Percentiles rank a stretch among this genome's conserved stretches.
Evolutionary conservation across 352 stramenopile genomes (phyloP).

Genomic region (Phytopythium mirpurense): DNA sequence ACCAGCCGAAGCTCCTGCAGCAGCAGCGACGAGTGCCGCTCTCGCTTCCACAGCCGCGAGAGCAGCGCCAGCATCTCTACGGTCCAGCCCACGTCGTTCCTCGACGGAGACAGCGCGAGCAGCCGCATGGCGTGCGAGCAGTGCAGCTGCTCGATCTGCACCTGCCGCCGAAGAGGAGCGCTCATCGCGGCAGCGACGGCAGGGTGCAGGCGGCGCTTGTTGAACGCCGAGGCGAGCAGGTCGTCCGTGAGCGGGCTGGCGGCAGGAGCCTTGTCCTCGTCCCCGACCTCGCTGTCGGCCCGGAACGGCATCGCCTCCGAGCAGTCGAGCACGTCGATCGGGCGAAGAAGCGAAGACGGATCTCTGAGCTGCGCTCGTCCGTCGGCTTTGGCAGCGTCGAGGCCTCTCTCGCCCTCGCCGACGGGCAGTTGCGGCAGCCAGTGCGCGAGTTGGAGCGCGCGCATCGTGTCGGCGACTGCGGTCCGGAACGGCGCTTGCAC

Average conservation of each 20-base stretch:
- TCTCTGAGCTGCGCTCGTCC: not conserved
- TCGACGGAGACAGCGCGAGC: conserved; percentile 26
- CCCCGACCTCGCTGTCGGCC: conserved; percentile 8
- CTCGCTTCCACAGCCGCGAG: conserved; percentile 49
- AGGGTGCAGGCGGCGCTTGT: conserved; percentile 52
- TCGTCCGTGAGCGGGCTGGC: conserved; percentile 14
- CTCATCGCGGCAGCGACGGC: conserved; percentile 31
- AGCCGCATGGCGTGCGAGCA: conserved; percentile 58
- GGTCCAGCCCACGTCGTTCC: conserved; percentile 32
- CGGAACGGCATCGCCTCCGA: conserved; percentile 7
- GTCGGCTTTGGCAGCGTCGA: not conserved
- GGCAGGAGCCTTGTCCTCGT: conserved; percentile 2
- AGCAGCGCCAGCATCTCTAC: conserved; percentile 42
- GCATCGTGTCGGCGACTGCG: conserved; percentile 56
- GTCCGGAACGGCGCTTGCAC: conserved; percentile 65
- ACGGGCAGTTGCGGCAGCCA: conserved; percentile 26
- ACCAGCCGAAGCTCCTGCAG: conserved; percentile 66
- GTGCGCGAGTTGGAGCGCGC: conserved; percentile 38
- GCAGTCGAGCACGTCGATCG: conserved; percentile 41
- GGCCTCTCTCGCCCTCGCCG: conserved; percentile 17
- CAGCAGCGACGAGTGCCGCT: conserved; percentile 38
- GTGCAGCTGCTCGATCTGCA: conserved; percentile 62
- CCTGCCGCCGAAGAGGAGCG: conserved; percentile 41
- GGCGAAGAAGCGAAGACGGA: not conserved
- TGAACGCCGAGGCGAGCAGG: conserved; percentile 22